Conservation (phyloP, 2,329 filamentous ascomycete species). For the Aspergillus amoenus region DNA sequence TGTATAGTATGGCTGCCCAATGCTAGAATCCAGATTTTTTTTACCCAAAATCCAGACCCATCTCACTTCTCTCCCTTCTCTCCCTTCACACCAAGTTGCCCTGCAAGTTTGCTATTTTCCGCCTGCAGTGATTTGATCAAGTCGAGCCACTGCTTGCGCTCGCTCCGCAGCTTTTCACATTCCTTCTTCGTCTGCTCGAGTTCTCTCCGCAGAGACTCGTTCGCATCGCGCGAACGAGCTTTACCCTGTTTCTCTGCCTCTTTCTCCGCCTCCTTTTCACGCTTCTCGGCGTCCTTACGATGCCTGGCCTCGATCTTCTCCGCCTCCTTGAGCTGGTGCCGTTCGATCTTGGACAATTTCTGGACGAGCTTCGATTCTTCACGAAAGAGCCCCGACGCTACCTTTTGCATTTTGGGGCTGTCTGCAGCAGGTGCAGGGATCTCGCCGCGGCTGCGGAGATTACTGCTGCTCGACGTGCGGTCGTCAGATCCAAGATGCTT, state of each 20-base stretch:
- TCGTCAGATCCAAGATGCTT: not conserved
- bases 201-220: slow-evolving; percentile 49
- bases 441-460: slow-evolving; percentile 9
- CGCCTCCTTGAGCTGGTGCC: slow-evolving; percentile 40
- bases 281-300: too few relatives aligned
- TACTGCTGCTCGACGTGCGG: slow-evolving; percentile 16
- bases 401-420: slow-evolving; percentile 30
- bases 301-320: slow-evolving; percentile 31
- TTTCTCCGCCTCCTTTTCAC: slow-evolving; percentile 29
- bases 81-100: not conserved
- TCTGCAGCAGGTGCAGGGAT: slow-evolving; percentile 13
- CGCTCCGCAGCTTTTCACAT: slow-evolving; percentile 47
- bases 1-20: not conserved
- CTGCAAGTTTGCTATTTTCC: slow-evolving; percentile 54
- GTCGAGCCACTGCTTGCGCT: slow-evolving; percentile 50
- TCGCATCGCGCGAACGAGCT: slow-evolving; percentile 39
- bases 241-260: slow-evolving; percentile 46
- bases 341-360: slow-evolving; percentile 44
- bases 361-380: slow-evolving; percentile 38
- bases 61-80: not conserved
- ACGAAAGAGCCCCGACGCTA: slow-evolving; percentile 28
- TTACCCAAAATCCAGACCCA: not conserved
- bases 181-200: slow-evolving; percentile 49
- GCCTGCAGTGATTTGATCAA: slow-evolving; percentile 57
- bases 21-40: not conserved